Evolutionary conservation across 2,329 filamentous ascomycete species (phyloP).

Genomic region (Tolypocladium pustulatum): DNA sequence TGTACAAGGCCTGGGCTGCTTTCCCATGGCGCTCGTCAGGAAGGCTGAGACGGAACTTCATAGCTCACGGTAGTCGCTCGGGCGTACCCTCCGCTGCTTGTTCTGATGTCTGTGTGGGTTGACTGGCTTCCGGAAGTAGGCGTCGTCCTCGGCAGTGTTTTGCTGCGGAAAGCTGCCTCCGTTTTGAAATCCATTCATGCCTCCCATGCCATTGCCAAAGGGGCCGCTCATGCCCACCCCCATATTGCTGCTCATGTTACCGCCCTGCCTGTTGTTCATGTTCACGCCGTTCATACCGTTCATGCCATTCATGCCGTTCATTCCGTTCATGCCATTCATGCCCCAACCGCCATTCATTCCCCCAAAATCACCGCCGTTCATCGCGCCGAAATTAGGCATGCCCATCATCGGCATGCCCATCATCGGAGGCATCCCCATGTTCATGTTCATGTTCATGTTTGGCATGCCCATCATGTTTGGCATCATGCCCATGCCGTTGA

Average conservation of each 20-base stretch:
- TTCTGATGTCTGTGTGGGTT: conserved; percentile 88
- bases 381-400: conserved; percentile 13
- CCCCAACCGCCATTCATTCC: conserved; percentile 19
- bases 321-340: conserved; percentile 21
- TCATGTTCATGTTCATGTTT: conserved; percentile 11
- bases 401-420: conserved; percentile 17
- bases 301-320: conserved; percentile 19
- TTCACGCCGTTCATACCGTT: conserved; percentile 21
- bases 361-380: conserved; percentile 15
- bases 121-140: conserved; percentile 91
- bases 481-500: conserved; percentile 24
- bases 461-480: conserved; percentile 29
- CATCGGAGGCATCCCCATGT: conserved; percentile 15
- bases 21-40: background rate
- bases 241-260: conserved; percentile 17
- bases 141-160: conserved; percentile 63
- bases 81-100: conserved; percentile 66
- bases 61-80: conserved; percentile 84
- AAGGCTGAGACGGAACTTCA: conserved; percentile 23
- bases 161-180: conserved; percentile 34
- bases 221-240: conserved; percentile 7
- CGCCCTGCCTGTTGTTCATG: conserved; percentile 13
- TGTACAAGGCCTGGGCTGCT: background rate
- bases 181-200: conserved; percentile 22
- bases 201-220: conserved; percentile 13